A percentile compares a stretch with the other conserved stretches of the same genome.
Evolutionary conservation across 2,329 filamentous ascomycete genomes (phyloP).

Genomic region (Fusarium pseudonygamai): DNA sequence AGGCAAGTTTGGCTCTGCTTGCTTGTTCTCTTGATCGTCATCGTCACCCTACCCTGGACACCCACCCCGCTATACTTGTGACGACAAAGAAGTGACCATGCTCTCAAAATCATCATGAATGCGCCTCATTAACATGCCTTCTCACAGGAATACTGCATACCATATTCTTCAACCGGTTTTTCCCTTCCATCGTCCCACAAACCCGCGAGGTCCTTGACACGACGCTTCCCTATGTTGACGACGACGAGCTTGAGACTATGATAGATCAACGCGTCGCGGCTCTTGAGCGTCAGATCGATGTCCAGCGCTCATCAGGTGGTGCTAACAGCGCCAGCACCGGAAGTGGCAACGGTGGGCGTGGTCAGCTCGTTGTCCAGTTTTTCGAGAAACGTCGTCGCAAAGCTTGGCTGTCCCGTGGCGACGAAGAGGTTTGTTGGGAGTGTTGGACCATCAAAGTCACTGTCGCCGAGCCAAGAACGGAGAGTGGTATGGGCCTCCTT

Average conservation of each 20-base stretch:
- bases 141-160: conserved; percentile 85
- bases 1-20: conserved; percentile 62
- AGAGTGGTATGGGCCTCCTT: conserved; percentile 72
- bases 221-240: conserved; percentile 87
- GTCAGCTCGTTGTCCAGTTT: conserved; percentile 88
- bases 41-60: conserved; percentile 38
- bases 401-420: conserved; percentile 79
- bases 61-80: conserved; percentile 24
- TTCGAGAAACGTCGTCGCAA: conserved; percentile 91
- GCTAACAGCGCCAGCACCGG: conserved; percentile 15
- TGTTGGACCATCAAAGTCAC: conserved; percentile 94
- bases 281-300: conserved; percentile 80
- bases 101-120: background rate
- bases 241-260: conserved; percentile 90
- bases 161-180: conserved; percentile 99
- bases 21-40: conserved; percentile 22
- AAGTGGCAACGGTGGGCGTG: conserved; percentile 66
- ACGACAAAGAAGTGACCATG: background rate
- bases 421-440: conserved; percentile 98
- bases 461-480: conserved; percentile 88
- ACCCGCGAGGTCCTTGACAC: conserved; percentile 92
- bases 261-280: conserved; percentile 88
- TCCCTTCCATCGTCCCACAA: conserved; percentile 82
- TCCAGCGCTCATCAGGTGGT: conserved; percentile 57
- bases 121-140: background rate